Percentiles rank a stretch among this genome's conserved stretches.
These are phyloP conservation scores for Eutypella sp. DNA, from an alignment of 2,329 filamentous ascomycete species.

Conservation along the genomic window DNA sequence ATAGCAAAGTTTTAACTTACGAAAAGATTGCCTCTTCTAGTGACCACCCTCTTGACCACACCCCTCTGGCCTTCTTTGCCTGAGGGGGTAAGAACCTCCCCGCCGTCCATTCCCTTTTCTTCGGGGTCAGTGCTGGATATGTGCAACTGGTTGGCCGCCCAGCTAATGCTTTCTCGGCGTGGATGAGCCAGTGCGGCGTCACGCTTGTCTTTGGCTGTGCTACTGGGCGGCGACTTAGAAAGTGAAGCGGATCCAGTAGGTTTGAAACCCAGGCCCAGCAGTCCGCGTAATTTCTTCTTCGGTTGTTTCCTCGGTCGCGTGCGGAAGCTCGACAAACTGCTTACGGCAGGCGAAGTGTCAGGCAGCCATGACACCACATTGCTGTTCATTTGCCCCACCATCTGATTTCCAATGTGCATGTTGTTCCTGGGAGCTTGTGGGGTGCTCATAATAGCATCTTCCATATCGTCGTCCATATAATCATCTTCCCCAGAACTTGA, in stretches of 20 bases:
- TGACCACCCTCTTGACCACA: slow-evolving; percentile 78
- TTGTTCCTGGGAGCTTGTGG: slow-evolving; percentile 66
- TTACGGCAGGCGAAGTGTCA: slow-evolving; percentile 64
- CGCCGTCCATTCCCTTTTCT: slow-evolving; percentile 54
- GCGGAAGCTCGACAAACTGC: slow-evolving; percentile 78
- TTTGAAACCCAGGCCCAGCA: slow-evolving; percentile 47
- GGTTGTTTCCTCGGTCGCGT: slow-evolving; percentile 66
- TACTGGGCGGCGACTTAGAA: slow-evolving; percentile 69
- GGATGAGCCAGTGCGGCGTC: slow-evolving; percentile 41
- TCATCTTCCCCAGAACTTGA: slow-evolving; percentile 68
- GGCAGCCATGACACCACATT: slow-evolving; percentile 56
- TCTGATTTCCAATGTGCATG: slow-evolving; percentile 40
- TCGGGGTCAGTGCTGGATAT: slow-evolving; percentile 78
- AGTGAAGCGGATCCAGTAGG: slow-evolving; percentile 36
- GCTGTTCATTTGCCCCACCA: slow-evolving; percentile 37
- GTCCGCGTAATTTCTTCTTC: slow-evolving; percentile 44
- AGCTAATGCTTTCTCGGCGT: slow-evolving; percentile 81
- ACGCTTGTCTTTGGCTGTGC: slow-evolving; percentile 31
- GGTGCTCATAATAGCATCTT: slow-evolving; percentile 77
- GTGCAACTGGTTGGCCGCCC: slow-evolving; percentile 84
- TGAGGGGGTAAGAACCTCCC: slow-evolving; percentile 35
- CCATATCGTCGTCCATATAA: slow-evolving; percentile 67
- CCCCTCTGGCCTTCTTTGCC: slow-evolving; percentile 59
- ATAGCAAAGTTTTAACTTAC: slow-evolving; percentile 43
- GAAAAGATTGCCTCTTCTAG: slow-evolving; percentile 80